Percentiles rank a stretch among this genome's conserved stretches.
Evolutionary conservation across 208 protist genomes (phyloP).

Genomic region (Leptomonas seymouri): DNA sequence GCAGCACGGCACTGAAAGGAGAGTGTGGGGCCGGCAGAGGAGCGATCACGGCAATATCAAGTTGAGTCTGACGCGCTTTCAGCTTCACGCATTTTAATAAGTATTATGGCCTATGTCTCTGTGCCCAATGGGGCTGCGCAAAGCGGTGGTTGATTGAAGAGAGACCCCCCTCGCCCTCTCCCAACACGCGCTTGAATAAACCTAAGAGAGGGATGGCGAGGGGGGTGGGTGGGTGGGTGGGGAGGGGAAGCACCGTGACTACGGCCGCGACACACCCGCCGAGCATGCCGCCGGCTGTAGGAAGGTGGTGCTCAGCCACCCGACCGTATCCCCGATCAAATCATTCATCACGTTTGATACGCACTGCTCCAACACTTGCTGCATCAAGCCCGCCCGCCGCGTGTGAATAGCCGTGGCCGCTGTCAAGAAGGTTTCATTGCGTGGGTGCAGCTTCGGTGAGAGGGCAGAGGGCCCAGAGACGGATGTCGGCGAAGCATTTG

Average conservation of each 20-base stretch:
- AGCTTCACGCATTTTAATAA: too few relatives aligned
- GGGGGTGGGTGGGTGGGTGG: too few relatives aligned
- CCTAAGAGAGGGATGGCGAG: neutral
- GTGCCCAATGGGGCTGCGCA: too few relatives aligned
- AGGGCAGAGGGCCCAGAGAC: constrained; percentile 4
- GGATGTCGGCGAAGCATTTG: neutral
- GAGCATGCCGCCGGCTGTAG: neutral
- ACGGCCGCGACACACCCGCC: neutral
- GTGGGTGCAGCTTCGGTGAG: constrained; percentile 9
- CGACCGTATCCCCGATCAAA: constrained; percentile 57
- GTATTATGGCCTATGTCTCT: too few relatives aligned
- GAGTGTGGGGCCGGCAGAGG: too few relatives aligned
- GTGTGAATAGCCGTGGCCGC: constrained; percentile 36
- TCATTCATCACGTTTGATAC: constrained; percentile 67
- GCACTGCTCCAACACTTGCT: constrained; percentile 61
- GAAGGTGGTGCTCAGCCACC: constrained; percentile 40
- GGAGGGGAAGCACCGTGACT: neutral
- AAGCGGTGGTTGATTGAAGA: too few relatives aligned
- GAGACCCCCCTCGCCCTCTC: too few relatives aligned
- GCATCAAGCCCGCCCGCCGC: constrained; percentile 45
- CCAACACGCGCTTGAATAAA: neutral
- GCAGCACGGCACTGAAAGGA: too few relatives aligned
- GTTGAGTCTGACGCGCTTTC: too few relatives aligned
- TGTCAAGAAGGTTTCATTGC: constrained; percentile 6
- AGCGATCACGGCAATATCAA: too few relatives aligned